phyloP scores from a whole-genome alignment of 1,284 basidiomycete species.

The Marasmius tenuissimus region DNA sequence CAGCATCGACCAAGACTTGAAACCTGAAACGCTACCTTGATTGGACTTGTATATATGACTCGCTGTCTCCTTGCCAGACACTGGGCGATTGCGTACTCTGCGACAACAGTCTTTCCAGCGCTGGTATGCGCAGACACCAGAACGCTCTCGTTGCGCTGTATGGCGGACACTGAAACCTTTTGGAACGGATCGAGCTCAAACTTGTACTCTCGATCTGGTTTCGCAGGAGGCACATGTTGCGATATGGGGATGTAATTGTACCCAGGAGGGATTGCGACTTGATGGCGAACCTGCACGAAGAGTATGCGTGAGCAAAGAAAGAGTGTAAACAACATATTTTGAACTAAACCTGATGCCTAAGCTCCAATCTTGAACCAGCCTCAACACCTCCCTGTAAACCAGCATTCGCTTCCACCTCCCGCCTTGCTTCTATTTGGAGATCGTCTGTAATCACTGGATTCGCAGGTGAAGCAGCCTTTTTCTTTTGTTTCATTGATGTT shows the following conservation, averaged over 20 bases:
- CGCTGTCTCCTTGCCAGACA: slow-evolving; percentile 91
- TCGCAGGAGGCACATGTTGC: slow-evolving; percentile 88
- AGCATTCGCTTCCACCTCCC: slow-evolving; percentile 84
- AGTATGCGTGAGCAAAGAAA: neutral
- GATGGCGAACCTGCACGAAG: slow-evolving; percentile 75
- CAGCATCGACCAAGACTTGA: neutral
- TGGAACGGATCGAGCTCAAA: slow-evolving; percentile 99
- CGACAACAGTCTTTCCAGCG: slow-evolving; percentile 98
- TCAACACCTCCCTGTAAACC: slow-evolving; percentile 74
- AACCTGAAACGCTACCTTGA: slow-evolving; percentile 75
- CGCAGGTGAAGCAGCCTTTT: slow-evolving; percentile 38
- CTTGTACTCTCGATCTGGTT: slow-evolving; percentile 91
- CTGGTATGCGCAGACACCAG: slow-evolving; percentile 99
- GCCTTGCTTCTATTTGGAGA: slow-evolving; percentile 86
- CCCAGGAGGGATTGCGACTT: slow-evolving; percentile 93
- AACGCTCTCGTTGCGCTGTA: slow-evolving; percentile 96
- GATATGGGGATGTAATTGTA: slow-evolving; percentile 93
- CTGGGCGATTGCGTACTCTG: slow-evolving; percentile 98
- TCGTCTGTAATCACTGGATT: slow-evolving; percentile 83
- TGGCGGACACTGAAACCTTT: slow-evolving; percentile 90
- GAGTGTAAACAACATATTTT: slow-evolving; percentile 9
- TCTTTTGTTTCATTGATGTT: slow-evolving; percentile 2
- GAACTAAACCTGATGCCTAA: slow-evolving; percentile 71
- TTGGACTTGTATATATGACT: slow-evolving; percentile 99
- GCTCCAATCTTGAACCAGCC: slow-evolving; percentile 67